Evolutionary conservation across 2,329 filamentous ascomycete species (phyloP).

Genomic region (Zelopaecilomyces penicillatus): DNA sequence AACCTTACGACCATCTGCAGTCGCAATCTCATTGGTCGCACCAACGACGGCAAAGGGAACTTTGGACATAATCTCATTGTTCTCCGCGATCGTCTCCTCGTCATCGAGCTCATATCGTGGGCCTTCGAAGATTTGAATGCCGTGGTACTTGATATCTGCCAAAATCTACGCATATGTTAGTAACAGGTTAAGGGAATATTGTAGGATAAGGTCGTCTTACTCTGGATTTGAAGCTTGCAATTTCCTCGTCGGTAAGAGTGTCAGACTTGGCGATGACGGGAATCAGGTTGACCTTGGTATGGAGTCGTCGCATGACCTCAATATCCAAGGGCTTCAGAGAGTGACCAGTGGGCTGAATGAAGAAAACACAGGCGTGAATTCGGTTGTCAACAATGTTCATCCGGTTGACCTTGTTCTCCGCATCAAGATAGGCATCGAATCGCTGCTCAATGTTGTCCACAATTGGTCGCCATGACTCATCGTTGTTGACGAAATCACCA

Average conservation of each 20-base stretch:
- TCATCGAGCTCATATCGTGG: conserved; percentile 98
- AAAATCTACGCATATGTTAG: conserved; percentile 60
- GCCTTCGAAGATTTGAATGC: conserved; percentile 97
- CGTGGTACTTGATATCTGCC: conserved; percentile 92
- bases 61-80: conserved; percentile 99
- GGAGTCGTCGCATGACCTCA: conserved; percentile 97
- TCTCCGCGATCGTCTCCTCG: conserved; percentile 98
- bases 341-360: conserved; percentile 98
- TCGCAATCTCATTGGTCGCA: conserved; percentile 89
- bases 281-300: conserved; percentile 99
- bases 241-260: conserved; percentile 95
- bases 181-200: not conserved
- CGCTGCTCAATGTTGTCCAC: conserved; percentile 99
- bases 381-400: conserved; percentile 99
- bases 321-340: conserved; percentile 97
- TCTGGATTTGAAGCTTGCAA: conserved; percentile 87
- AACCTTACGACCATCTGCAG: conserved; percentile 86
- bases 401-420: conserved; percentile 99
- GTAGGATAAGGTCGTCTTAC: conserved; percentile 48
- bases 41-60: conserved; percentile 97
- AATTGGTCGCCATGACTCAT: conserved; percentile 98
- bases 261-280: conserved; percentile 98
- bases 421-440: conserved; percentile 95
- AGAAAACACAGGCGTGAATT: conserved; percentile 98
- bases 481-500: conserved; percentile 99